Percentiles rank a stretch among this genome's conserved stretches.
These are phyloP conservation scores for Leishmania braziliensis DNA, from an alignment of 208 protist genomes.

Conservation along the genomic window DNA sequence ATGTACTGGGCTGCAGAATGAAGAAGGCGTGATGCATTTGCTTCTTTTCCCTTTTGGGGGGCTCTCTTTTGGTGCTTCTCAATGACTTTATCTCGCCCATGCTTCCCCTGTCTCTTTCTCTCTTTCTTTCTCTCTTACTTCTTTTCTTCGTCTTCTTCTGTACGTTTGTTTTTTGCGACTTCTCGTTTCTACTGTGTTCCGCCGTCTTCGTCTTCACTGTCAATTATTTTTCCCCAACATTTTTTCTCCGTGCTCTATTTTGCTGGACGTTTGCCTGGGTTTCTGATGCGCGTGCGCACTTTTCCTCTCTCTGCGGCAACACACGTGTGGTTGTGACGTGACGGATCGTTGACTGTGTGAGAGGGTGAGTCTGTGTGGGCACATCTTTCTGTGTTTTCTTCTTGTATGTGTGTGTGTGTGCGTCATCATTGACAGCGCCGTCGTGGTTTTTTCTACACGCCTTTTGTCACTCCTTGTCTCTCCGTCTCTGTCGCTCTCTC, in stretches of 20 bases:
- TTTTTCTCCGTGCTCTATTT: not conserved
- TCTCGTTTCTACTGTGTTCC: not conserved
- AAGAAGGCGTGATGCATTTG: not conserved
- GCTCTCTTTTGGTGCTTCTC: not conserved
- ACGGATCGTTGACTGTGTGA: not conserved
- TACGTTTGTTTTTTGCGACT: not conserved
- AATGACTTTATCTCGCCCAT: not conserved
- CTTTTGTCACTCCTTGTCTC: not conserved
- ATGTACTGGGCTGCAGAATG: not conserved
- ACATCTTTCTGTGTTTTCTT: not conserved
- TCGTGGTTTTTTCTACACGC: not conserved
- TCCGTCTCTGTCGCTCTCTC: not conserved
- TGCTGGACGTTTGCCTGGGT: not conserved
- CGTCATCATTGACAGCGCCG: not conserved
- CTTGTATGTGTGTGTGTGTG: not conserved
- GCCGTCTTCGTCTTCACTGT: not conserved
- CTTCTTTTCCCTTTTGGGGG: not conserved
- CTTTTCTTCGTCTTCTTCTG: not conserved
- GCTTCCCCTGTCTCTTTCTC: not conserved
- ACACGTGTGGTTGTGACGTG: not conserved
- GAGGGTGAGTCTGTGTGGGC: not conserved
- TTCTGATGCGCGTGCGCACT: not conserved
- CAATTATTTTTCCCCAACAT: not conserved
- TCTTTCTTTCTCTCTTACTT: conserved; percentile 1
- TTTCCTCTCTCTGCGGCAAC: not conserved